Base-by-base conservation (phyloP, 208 protist genomes). In the Leishmania braziliensis region DNA sequence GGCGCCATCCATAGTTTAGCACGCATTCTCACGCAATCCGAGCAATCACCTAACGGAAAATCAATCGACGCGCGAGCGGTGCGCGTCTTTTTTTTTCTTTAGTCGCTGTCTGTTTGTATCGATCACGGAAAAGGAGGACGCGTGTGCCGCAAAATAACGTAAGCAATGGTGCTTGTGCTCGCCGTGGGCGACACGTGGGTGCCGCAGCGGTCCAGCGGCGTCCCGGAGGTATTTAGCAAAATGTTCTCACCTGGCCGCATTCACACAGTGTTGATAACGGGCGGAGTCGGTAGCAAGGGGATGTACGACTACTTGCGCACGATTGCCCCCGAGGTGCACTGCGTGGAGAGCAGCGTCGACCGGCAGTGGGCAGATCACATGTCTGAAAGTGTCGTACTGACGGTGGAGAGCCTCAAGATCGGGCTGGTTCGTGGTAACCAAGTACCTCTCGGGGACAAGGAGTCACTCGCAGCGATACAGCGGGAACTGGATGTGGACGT, bases 151-250 rank as follows among this genome's bases (percentile, higher is more conserved):
- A 62, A 33, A 58, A 18, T 9, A 62, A 9, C 50, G 5, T 20
- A 14, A 39, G 39, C 53, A 46, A 97, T 96, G 92, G 92, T 99
- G 81, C 91, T 99, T 18, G 97, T 99, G 16, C 94, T 99, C 33
- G 97, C 99, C 8, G 93, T 99, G 56, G 99, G 99, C 26, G 99
- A 99, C 84, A 80, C 99, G n/a, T 98, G 99, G 88, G 98, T 99
- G 53, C 99, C 99, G 39, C 97, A 99, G 84, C 90, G 99, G 23
- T 89, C 96, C 26, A 85, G 88, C 23, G 91, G 94, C 46, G 91
- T 99, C 9, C 99, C 99, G 2, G 86, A 95, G 53, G 92, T 96
- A 46, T 99, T 99, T 84, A 95, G 93, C 58, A 96, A 95, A 46
- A 92, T 99, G 79, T 95, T 99, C 76, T 91, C 98, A 14, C 88